phyloP scores from a whole-genome alignment of 306 rosid genomes.

The Castanea sativa region DNA sequence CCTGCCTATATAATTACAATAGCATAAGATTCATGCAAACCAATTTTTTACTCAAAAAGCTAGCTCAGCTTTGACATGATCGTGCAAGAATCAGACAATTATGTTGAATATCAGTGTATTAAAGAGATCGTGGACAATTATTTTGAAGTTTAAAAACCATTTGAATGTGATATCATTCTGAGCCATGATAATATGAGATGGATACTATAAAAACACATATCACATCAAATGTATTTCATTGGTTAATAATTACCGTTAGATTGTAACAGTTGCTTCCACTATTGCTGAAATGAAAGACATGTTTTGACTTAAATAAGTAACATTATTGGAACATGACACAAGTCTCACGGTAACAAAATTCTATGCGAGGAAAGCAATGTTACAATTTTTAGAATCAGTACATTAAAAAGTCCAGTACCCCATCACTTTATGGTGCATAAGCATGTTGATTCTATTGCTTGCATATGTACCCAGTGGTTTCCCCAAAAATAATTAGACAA shows the following conservation, averaged over 20 bases:
- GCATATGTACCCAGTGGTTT: no score
- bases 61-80: neutral
- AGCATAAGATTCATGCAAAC: neutral
- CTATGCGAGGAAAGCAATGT: no score
- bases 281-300: neutral
- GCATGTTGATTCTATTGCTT: no score
- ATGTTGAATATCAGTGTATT: neutral
- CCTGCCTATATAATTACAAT: slow-evolving; percentile 58
- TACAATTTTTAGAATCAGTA: no score
- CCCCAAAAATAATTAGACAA: no score
- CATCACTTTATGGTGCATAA: no score
- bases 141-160: neutral
- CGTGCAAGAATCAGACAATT: neutral
- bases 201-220: neutral
- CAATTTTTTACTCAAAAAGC: neutral
- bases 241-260: neutral
- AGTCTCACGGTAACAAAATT: neutral
- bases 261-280: neutral
- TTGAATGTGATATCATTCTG: neutral
- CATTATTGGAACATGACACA: neutral
- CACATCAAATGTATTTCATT: neutral
- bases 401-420: no score
- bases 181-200: neutral
- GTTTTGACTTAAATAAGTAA: neutral
- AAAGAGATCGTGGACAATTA: neutral